Percentiles rank a stretch among this genome's conserved stretches.
These are phyloP conservation scores for Coemansia sp. DNA, from an alignment of 192 early-diverging fungal species.

Conservation along the genomic window DNA sequence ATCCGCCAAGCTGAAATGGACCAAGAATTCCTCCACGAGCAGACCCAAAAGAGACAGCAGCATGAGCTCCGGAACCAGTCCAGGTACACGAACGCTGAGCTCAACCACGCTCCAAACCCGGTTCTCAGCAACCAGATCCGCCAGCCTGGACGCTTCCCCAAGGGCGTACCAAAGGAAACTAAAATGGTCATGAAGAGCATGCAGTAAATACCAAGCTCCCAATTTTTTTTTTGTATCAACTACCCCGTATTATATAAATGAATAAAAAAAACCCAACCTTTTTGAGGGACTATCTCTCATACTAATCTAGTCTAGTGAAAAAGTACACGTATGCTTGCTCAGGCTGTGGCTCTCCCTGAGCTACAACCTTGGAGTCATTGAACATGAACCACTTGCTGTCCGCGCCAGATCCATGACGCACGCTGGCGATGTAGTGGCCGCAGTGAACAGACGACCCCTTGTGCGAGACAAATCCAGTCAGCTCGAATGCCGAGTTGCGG, in stretches of 20 bases:
- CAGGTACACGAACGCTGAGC: conserved; percentile 28
- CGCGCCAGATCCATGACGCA: conserved; percentile 57
- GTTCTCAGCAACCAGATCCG: conserved; percentile 26
- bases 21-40: conserved; percentile 27
- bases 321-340: conserved; percentile 75
- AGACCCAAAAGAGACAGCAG: conserved; percentile 28
- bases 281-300: neutral
- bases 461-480: conserved; percentile 89
- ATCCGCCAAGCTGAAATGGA: conserved; percentile 32
- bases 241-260: neutral
- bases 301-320: conserved; percentile 50
- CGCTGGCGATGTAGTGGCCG: conserved; percentile 94
- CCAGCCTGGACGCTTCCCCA: conserved; percentile 38
- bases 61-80: conserved; percentile 6
- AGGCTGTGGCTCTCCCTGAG: conserved; percentile 62
- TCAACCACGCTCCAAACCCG: conserved; percentile 18
- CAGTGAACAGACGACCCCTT: conserved; percentile 93
- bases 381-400: conserved; percentile 81
- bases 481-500: conserved; percentile 25
- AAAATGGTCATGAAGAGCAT: conserved; percentile 28
- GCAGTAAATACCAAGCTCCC: neutral
- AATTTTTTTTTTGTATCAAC: too few relatives aligned
- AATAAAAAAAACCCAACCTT: too few relatives aligned
- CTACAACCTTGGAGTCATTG: conserved; percentile 95
- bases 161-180: conserved; percentile 38